Conservation (phyloP, 2,329 filamentous ascomycete genomes). For the Sodiomyces alkalinus region DNA sequence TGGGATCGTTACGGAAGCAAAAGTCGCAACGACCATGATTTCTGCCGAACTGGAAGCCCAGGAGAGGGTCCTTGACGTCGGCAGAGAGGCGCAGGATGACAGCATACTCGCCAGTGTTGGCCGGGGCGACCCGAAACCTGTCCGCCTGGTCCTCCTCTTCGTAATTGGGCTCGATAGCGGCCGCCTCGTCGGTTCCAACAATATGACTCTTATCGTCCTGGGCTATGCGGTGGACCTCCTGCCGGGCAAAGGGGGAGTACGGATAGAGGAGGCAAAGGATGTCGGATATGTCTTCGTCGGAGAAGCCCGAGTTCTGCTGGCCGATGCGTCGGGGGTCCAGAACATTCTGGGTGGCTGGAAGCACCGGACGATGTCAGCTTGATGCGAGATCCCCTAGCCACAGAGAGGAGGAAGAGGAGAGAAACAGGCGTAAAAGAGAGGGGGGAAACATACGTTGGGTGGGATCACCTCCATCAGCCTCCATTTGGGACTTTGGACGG, state of each 20-base stretch:
- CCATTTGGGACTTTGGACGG: too few relatives aligned
- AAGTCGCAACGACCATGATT: slow-evolving; percentile 59
- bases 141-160: slow-evolving; percentile 32
- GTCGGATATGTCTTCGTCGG: slow-evolving; percentile 69
- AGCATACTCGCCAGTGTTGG: slow-evolving; percentile 43
- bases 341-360: slow-evolving; percentile 58
- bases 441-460: slow-evolving; percentile 21
- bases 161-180: slow-evolving; percentile 35
- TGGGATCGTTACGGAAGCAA: slow-evolving; percentile 47
- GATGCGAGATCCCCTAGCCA: neutral
- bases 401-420: neutral
- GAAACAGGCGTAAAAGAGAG: neutral
- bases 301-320: slow-evolving; percentile 68
- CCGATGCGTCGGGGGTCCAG: slow-evolving; percentile 69
- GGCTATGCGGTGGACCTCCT: slow-evolving; percentile 45
- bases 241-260: slow-evolving; percentile 54
- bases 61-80: slow-evolving; percentile 45
- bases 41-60: slow-evolving; percentile 79
- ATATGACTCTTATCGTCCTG: slow-evolving; percentile 31
- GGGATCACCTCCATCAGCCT: slow-evolving; percentile 22
- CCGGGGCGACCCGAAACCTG: slow-evolving; percentile 34
- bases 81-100: slow-evolving; percentile 73
- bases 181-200: slow-evolving; percentile 31
- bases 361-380: slow-evolving; percentile 6
- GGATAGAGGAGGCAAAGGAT: slow-evolving; percentile 83